Percentiles rank a stretch among this genome's conserved stretches.
Evolutionary conservation across 2,329 filamentous ascomycete species (phyloP).

Genomic region (Claviceps quebecensis): DNA sequence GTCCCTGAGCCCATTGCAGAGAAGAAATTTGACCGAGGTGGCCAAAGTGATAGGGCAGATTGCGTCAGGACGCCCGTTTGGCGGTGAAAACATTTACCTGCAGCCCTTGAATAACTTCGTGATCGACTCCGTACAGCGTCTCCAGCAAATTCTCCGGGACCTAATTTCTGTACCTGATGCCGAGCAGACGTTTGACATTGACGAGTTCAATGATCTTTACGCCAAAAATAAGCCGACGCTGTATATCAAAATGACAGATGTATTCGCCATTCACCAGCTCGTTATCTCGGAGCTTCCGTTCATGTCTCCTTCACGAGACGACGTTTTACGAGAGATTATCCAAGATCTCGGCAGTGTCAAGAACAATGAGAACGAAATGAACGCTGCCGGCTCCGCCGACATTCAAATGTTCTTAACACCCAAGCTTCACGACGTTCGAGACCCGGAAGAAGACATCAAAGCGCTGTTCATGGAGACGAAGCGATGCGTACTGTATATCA

Average conservation of each 20-base stretch:
- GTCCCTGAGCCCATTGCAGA: slow-evolving; percentile 77
- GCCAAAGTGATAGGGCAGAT: slow-evolving; percentile 85
- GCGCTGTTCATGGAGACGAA: slow-evolving; percentile 97
- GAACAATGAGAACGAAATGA: slow-evolving; percentile 88
- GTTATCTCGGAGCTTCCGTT: slow-evolving; percentile 64
- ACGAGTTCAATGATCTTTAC: slow-evolving; percentile 97
- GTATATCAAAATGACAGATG: slow-evolving; percentile 98
- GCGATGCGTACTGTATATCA: slow-evolving; percentile 92
- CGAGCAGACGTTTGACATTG: slow-evolving; percentile 90
- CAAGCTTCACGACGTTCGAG: slow-evolving; percentile 78
- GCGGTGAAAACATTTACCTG: slow-evolving; percentile 86
- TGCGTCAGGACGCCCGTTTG: slow-evolving; percentile 77
- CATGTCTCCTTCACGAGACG: slow-evolving; percentile 70
- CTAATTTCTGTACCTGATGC: slow-evolving; percentile 75
- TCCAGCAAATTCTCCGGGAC: slow-evolving; percentile 60
- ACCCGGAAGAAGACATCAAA: slow-evolving; percentile 86
- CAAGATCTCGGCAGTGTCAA: slow-evolving; percentile 92
- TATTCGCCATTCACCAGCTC: slow-evolving; percentile 89
- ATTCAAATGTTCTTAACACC: slow-evolving; percentile 84
- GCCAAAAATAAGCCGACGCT: slow-evolving; percentile 91
- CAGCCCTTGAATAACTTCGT: slow-evolving; percentile 91
- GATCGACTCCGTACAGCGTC: slow-evolving; percentile 65
- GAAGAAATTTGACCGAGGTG: slow-evolving; percentile 81
- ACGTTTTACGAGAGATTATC: slow-evolving; percentile 80
- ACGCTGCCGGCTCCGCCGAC: slow-evolving; percentile 71